These are phyloP conservation scores for Claviceps arundinis DNA, from an alignment of 2,329 filamentous ascomycete species.

Conservation along the genomic window DNA sequence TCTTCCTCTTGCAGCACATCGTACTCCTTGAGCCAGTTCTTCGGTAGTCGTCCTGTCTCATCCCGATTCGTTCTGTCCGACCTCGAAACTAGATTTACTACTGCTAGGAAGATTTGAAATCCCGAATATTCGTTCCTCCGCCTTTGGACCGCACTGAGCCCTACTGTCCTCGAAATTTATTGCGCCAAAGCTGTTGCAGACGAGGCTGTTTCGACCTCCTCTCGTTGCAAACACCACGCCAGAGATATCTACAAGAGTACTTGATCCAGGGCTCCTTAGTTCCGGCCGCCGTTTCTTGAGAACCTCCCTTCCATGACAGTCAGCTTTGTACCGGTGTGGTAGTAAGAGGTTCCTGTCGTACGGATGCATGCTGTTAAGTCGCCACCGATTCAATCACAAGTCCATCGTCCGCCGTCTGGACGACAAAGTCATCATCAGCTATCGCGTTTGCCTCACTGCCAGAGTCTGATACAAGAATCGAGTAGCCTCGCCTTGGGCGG, in stretches of 20 bases:
- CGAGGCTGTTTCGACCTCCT: neutral
- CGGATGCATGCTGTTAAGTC: slow-evolving; percentile 36
- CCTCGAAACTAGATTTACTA: neutral
- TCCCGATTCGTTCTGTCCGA: neutral
- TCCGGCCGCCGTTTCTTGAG: neutral
- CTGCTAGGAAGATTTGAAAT: neutral
- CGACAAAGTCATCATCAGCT: slow-evolving; percentile 21
- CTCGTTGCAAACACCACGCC: neutral
- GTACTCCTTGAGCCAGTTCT: slow-evolving; percentile 3
- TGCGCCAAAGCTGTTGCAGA: neutral
- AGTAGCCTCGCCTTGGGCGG: slow-evolving; percentile 5
- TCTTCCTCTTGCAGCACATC: neutral
- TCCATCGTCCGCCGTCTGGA: slow-evolving; percentile 18
- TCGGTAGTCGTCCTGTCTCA: slow-evolving; percentile 4
- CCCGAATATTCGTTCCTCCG: neutral
- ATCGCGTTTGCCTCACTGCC: neutral
- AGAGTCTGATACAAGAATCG: slow-evolving; percentile 9
- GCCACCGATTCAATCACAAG: slow-evolving; percentile 15
- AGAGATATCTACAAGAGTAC: neutral
- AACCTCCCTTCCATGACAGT: neutral
- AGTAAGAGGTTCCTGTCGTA: slow-evolving; percentile 30
- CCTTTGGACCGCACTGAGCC: neutral
- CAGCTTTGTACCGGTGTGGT: neutral
- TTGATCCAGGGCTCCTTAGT: neutral
- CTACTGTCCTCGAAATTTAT: no score